Evolutionary conservation across 108 stramenopile genomes (phyloP).

Genomic region (Cylindrotheca fusiformis): DNA sequence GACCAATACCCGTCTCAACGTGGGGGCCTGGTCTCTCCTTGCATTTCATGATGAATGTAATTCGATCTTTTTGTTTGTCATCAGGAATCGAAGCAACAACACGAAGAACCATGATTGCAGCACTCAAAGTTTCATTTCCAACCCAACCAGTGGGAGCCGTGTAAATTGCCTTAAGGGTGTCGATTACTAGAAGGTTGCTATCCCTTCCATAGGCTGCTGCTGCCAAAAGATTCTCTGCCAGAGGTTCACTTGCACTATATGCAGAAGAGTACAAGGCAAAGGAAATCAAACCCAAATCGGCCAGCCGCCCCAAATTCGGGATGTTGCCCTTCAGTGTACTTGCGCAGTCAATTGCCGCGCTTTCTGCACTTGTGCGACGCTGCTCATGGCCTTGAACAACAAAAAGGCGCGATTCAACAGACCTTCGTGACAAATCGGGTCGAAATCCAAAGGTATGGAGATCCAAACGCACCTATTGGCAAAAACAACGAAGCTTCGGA

Average conservation of each 20-base stretch:
- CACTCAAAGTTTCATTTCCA: slow-evolving; percentile 36
- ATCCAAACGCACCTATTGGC: slow-evolving; percentile 58
- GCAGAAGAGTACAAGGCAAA: slow-evolving; percentile 20
- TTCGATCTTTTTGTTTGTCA: slow-evolving; percentile 56
- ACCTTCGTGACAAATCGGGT: slow-evolving; percentile 69
- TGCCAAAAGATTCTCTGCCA: slow-evolving; percentile 64
- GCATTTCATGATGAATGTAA: slow-evolving; percentile 54
- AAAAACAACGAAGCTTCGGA: too few species aligned
- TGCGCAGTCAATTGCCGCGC: slow-evolving; percentile 65
- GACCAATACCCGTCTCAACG: slow-evolving; percentile 40
- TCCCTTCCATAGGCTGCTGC: slow-evolving; percentile 34
- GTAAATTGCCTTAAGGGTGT: slow-evolving; percentile 46
- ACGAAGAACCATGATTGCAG: slow-evolving; percentile 40
- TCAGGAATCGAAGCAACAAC: slow-evolving; percentile 62
- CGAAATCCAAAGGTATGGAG: slow-evolving; percentile 78
- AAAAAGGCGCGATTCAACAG: slow-evolving; percentile 4
- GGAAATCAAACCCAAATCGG: slow-evolving; percentile 39
- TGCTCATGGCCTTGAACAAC: slow-evolving; percentile 32
- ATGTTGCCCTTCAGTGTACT: slow-evolving; percentile 12
- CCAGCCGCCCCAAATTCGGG: slow-evolving; percentile 33
- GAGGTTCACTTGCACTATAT: slow-evolving; percentile 36
- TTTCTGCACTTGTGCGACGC: slow-evolving; percentile 41
- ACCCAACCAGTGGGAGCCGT: slow-evolving; percentile 44
- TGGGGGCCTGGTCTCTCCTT: slow-evolving; percentile 10
- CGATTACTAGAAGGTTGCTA: slow-evolving; percentile 39